These are phyloP conservation scores for Colletotrichum sidae DNA, from an alignment of 2,329 filamentous ascomycete species.

Conservation along the genomic window DNA sequence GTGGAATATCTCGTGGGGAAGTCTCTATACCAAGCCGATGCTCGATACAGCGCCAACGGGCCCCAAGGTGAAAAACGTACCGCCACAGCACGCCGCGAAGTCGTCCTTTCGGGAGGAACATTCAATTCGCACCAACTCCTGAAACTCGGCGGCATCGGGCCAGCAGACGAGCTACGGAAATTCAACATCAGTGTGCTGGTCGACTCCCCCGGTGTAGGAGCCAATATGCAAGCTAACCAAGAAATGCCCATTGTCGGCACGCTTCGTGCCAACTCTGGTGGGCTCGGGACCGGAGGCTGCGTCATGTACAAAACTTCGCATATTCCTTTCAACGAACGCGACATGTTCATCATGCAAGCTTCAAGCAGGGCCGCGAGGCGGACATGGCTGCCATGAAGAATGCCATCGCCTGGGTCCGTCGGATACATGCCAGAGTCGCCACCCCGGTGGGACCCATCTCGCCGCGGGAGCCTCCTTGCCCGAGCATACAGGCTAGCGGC, in stretches of 20 bases:
- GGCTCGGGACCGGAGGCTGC: constrained; percentile 44
- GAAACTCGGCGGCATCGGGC: constrained; percentile 63
- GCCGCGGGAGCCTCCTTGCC: constrained; percentile 39
- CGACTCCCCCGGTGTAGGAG: constrained; percentile 61
- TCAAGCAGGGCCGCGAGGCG: constrained; percentile 59
- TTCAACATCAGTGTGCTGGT: constrained; percentile 57
- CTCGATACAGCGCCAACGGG: constrained; percentile 39
- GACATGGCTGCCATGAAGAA: constrained; percentile 53
- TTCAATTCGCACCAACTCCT: constrained; percentile 65
- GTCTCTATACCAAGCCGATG: constrained; percentile 40
- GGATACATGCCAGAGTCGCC: constrained; percentile 39
- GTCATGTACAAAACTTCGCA: constrained; percentile 37
- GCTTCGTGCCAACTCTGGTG: constrained; percentile 34
- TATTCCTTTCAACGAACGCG: constrained; percentile 56
- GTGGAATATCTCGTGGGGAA: constrained; percentile 39
- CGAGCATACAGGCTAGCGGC: constrained; percentile 37
- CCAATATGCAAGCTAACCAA: constrained; percentile 60
- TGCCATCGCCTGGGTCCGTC: constrained; percentile 46
- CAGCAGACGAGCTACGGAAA: constrained; percentile 52
- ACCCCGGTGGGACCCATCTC: constrained; percentile 39
- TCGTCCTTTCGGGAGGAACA: constrained; percentile 62
- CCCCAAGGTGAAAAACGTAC: constrained; percentile 23
- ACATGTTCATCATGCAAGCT: constrained; percentile 67
- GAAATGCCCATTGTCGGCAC: constrained; percentile 49
- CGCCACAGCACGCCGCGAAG: constrained; percentile 51